Percentiles rank a stretch among this genome's conserved stretches.
These are phyloP conservation scores for Dunaliella primolecta DNA, from an alignment of 139 green algal species.

Conservation along the genomic window DNA sequence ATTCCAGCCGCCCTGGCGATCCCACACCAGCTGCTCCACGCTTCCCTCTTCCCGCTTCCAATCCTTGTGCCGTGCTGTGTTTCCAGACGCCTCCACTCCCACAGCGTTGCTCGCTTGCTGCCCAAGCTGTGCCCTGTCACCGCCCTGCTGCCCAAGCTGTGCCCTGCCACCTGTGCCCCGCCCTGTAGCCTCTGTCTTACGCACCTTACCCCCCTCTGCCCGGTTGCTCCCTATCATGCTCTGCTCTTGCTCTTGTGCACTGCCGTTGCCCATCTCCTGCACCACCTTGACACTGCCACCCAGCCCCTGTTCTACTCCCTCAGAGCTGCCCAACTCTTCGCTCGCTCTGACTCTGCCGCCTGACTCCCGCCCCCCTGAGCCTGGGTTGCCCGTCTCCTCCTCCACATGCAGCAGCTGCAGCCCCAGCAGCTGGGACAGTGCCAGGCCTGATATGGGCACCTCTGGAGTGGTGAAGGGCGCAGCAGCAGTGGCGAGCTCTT, in stretches of 20 bases:
- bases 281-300: background rate
- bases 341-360: no score
- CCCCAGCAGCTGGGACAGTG: background rate
- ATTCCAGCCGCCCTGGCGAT: background rate
- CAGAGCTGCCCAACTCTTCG: no score
- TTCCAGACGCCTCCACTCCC: no score
- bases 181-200: background rate
- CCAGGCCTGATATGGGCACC: background rate
- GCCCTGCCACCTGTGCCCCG: background rate
- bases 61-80: background rate
- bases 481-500: background rate
- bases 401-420: background rate
- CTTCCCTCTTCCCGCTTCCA: background rate
- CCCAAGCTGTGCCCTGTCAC: background rate
- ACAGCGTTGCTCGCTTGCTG: background rate
- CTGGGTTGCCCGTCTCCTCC: background rate
- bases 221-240: background rate
- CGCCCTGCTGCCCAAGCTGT: background rate
- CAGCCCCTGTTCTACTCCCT: no score
- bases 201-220: background rate
- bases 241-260: background rate
- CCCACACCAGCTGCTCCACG: background rate
- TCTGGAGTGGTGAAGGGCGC: background rate
- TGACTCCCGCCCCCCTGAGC: no score
- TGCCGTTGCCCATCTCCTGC: no score